These are phyloP conservation scores for Vigna reflexopilosa DNA, from an alignment of 306 rosid species.

Conservation along the genomic window DNA sequence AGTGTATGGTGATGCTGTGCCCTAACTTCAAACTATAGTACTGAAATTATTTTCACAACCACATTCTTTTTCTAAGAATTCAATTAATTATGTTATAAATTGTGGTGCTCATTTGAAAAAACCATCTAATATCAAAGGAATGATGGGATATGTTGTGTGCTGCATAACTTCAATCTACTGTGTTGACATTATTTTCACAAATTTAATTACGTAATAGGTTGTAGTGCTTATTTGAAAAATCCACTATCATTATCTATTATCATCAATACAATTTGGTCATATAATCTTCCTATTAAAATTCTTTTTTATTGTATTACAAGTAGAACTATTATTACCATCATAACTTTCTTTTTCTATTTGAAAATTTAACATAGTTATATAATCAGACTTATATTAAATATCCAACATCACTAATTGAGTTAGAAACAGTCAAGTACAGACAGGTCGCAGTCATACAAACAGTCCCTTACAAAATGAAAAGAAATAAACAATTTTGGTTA, in stretches of 20 bases:
- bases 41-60: neutral
- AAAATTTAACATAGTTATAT: too few relatives aligned
- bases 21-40: neutral
- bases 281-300: too few relatives aligned
- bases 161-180: neutral
- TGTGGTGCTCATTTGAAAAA: neutral
- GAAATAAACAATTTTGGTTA: neutral
- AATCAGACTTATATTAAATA: too few relatives aligned
- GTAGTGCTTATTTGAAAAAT: neutral
- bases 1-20: neutral
- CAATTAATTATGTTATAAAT: neutral
- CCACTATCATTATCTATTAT: too few relatives aligned
- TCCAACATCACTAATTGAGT: too few relatives aligned
- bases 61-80: too few relatives aligned
- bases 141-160: neutral
- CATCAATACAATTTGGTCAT: neutral
- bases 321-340: too few relatives aligned
- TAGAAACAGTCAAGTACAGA: neutral
- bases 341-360: too few relatives aligned
- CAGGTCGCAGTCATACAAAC: neutral
- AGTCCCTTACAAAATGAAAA: neutral
- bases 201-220: neutral
- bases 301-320: too few relatives aligned
- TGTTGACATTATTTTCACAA: neutral
- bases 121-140: neutral